A percentile compares a stretch with the other conserved stretches of the same genome.
Evolutionary conservation across 2,329 filamentous ascomycete genomes (phyloP).

Genomic region (Pyrenochaeta sp.): DNA sequence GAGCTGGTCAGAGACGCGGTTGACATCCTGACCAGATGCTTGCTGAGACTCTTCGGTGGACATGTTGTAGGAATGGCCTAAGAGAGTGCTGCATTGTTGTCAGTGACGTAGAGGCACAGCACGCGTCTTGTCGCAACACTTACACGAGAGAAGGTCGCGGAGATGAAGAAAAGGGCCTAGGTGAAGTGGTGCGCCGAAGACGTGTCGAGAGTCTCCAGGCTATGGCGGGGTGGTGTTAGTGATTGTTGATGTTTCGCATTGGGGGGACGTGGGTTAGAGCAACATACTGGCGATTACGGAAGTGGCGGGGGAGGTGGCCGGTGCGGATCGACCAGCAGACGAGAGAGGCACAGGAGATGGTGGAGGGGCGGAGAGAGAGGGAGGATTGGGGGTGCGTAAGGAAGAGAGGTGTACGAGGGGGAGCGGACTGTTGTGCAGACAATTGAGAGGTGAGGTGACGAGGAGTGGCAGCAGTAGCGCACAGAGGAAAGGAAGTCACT

Average conservation of each 20-base stretch:
- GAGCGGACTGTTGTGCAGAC: slow-evolving; percentile 20
- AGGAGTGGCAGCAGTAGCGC: slow-evolving; percentile 18
- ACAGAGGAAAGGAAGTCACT: slow-evolving; percentile 37
- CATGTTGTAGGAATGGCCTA: slow-evolving; percentile 51
- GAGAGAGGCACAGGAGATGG: slow-evolving; percentile 23
- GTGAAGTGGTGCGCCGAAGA: slow-evolving; percentile 12
- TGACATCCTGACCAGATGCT: slow-evolving; percentile 41
- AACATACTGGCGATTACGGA: slow-evolving; percentile 42
- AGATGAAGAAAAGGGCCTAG: slow-evolving; percentile 5
- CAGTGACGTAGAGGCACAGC: slow-evolving; percentile 37
- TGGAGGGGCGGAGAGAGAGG: slow-evolving; percentile 26
- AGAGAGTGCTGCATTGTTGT: slow-evolving; percentile 34
- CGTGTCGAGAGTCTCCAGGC: slow-evolving; percentile 6
- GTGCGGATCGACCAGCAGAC: slow-evolving; percentile 33
- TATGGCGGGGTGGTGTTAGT: slow-evolving; percentile 17
- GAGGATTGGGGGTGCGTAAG: slow-evolving; percentile 24
- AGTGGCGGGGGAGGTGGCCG: slow-evolving; percentile 47
- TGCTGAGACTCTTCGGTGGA: slow-evolving; percentile 52
- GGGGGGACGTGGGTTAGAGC: slow-evolving; percentile 19
- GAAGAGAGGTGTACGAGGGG: slow-evolving; percentile 28
- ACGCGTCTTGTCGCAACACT: slow-evolving; percentile 22
- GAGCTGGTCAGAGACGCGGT: slow-evolving; percentile 53
- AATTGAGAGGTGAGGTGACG: slow-evolving; percentile 32
- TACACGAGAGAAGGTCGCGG: slow-evolving; percentile 19
- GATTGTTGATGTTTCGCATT: slow-evolving; percentile 29